These are phyloP conservation scores for Multifurca ochricompacta DNA, from an alignment of 768 basidiomycete genomes.

Conservation along the genomic window DNA sequence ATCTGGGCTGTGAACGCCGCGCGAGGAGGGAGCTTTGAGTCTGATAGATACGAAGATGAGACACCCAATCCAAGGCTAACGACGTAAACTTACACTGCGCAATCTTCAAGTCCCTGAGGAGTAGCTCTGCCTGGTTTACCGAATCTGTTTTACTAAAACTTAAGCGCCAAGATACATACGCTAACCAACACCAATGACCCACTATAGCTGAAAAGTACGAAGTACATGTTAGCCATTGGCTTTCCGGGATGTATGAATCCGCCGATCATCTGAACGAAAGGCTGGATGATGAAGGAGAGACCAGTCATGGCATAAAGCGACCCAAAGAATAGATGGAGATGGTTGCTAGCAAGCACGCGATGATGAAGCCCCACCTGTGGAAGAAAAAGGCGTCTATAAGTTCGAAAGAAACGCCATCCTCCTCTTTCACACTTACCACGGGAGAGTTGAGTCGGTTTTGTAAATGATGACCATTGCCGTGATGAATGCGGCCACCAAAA, in stretches of 20 bases:
- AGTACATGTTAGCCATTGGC: conserved; percentile 31
- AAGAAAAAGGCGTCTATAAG: conserved; percentile 20
- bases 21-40: conserved; percentile 43
- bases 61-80: conserved; percentile 16
- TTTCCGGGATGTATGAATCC: conserved; percentile 30
- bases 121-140: conserved; percentile 37
- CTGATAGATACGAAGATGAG: not conserved
- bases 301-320: conserved; percentile 41
- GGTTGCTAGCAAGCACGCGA: conserved; percentile 36
- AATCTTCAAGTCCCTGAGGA: conserved; percentile 44
- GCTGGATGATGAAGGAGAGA: conserved; percentile 37
- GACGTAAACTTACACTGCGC: conserved; percentile 30
- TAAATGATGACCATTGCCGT: conserved; percentile 38
- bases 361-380: conserved; percentile 39
- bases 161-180: not conserved
- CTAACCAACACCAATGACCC: not conserved
- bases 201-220: conserved; percentile 44
- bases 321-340: conserved; percentile 42
- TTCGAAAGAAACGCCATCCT: not conserved
- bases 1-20: conserved; percentile 44
- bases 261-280: conserved; percentile 43
- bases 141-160: conserved; percentile 27
- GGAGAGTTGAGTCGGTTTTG: conserved; percentile 40
- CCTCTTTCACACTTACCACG: conserved; percentile 31
- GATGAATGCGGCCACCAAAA: conserved; percentile 25